Evolutionary conservation across 805 yeast species (phyloP).

Genomic region (Komagataella ulmi): DNA sequence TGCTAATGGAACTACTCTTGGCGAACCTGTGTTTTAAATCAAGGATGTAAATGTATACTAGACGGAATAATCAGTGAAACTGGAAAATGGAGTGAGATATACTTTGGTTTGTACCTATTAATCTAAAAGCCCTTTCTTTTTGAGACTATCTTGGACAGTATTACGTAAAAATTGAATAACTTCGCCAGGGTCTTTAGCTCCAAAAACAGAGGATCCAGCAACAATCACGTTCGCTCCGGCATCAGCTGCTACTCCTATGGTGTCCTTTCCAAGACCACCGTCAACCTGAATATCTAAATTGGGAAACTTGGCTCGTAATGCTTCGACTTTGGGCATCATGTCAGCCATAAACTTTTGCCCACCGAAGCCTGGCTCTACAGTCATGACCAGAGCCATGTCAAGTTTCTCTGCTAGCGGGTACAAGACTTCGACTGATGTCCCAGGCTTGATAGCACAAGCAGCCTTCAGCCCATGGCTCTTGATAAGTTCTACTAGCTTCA

Average conservation of each 20-base stretch:
- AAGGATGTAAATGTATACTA: conserved; percentile 1
- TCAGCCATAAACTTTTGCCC: conserved; percentile 93
- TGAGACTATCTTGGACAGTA: conserved; percentile 26
- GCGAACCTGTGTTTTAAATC: conserved; percentile 45
- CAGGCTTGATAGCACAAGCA: conserved; percentile 91
- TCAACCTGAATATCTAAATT: conserved; percentile 85
- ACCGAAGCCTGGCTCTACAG: conserved; percentile 98
- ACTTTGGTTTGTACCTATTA: conserved; percentile 4
- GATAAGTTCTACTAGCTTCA: conserved; percentile 61
- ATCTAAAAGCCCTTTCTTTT: conserved; percentile 6
- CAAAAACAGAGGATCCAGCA: conserved; percentile 91
- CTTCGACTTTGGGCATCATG: conserved; percentile 93
- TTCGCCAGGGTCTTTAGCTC: conserved; percentile 65
- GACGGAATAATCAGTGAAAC: not conserved
- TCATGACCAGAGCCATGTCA: conserved; percentile 96
- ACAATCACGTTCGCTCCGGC: conserved; percentile 98
- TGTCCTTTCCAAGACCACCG: conserved; percentile 86
- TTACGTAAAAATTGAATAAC: conserved; percentile 59
- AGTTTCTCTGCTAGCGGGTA: conserved; percentile 61
- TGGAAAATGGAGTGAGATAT: not conserved
- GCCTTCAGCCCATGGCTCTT: conserved; percentile 78
- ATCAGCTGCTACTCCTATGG: conserved; percentile 77
- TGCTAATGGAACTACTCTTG: conserved; percentile 78
- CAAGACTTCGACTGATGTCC: conserved; percentile 75
- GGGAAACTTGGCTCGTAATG: conserved; percentile 62